Percentiles rank a stretch among this genome's conserved stretches.
These are phyloP conservation scores for Bothriochloa decipiens DNA, from an alignment of 176 grass and related monocot genomes.

Conservation along the genomic window DNA sequence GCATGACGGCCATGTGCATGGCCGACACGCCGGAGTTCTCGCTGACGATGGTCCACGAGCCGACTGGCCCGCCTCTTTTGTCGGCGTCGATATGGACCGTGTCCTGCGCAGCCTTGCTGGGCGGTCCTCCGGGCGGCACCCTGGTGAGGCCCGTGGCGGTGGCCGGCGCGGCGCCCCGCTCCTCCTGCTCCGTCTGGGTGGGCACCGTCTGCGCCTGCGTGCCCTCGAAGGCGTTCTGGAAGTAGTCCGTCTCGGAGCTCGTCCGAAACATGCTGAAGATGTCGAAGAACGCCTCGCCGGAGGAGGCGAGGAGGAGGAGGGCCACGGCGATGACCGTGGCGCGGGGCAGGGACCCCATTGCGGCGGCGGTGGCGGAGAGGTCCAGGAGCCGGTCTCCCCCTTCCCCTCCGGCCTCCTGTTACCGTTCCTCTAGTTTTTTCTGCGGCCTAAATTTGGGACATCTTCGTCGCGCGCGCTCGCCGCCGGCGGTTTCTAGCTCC, in stretches of 20 bases:
- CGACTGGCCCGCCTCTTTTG: neutral
- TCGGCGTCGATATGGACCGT: neutral
- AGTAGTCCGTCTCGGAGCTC: slow-evolving; percentile 27
- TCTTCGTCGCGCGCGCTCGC: neutral
- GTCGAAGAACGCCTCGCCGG: slow-evolving; percentile 48
- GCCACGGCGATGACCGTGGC: slow-evolving; percentile 15
- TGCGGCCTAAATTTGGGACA: slow-evolving; percentile 26
- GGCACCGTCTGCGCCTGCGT: neutral
- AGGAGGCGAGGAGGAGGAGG: slow-evolving; percentile 36
- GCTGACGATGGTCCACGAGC: slow-evolving; percentile 54
- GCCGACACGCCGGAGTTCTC: slow-evolving; percentile 67
- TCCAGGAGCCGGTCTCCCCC: slow-evolving; percentile 17
- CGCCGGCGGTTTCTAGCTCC: neutral
- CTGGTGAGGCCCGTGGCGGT: slow-evolving; percentile 45
- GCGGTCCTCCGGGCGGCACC: slow-evolving; percentile 22
- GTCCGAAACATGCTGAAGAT: slow-evolving; percentile 48
- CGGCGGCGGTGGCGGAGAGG: slow-evolving; percentile 24
- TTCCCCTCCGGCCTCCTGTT: slow-evolving; percentile 18
- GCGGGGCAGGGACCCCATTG: slow-evolving; percentile 42
- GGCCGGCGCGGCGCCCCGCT: slow-evolving; percentile 34
- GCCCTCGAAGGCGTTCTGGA: slow-evolving; percentile 39
- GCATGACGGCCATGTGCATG: slow-evolving; percentile 68
- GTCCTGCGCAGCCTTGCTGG: slow-evolving; percentile 43
- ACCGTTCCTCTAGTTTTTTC: neutral
- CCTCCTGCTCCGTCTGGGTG: slow-evolving; percentile 45